Base-by-base conservation (phyloP, 352 stramenopile species). In the Pythium sukuiense region DNA sequence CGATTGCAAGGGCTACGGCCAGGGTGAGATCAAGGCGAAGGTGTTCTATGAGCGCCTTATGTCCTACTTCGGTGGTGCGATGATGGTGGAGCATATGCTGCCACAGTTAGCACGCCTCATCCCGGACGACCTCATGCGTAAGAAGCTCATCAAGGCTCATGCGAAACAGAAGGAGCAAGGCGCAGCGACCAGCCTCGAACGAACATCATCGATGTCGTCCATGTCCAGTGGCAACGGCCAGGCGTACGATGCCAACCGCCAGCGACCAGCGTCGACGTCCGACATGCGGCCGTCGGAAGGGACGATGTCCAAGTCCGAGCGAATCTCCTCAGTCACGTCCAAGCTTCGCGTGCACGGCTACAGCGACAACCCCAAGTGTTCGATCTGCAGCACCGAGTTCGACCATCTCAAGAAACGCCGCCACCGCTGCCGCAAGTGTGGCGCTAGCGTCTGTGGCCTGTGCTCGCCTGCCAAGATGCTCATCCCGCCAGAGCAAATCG, bases 71-170 rank as follows among this genome's bases (percentile, higher is more conserved):
- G 86, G 86, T 35, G 80, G 81, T 26, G 76, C 76, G 3, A 72
- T 90, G 20, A 92, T 93, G 84, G 78, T 93, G 24, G 81, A 90
- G 61, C 80, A 90, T 64, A 90, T 92, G 83, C 75, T 95, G 45
- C 81, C 81, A 46, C 81, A 95, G 59, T 72, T 95, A 7, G 84
- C 77, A 48, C 76, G 84, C 53, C 77, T 94, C 20, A 92, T 94
- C 41, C 83, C 82, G 2, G 84, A 95, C 68, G 84, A 93, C 48
- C 76, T 74, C 50, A 88, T 90, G 75, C 79, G 87, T 41, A 86
- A 80, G 65, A 89, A 91, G 41, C 70, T 95, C 20, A 50, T 95
- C 11, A 86, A 87, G 32, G 75, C 72, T 18, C 79, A 90, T 56
- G 63, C 70, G 1, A 88, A 82, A 62, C 26, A 48, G 32, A 71